Percentiles rank a stretch among this genome's conserved stretches.
phyloP scores from a whole-genome alignment of 1,284 basidiomycete species.

The Boletus subluridellus region DNA sequence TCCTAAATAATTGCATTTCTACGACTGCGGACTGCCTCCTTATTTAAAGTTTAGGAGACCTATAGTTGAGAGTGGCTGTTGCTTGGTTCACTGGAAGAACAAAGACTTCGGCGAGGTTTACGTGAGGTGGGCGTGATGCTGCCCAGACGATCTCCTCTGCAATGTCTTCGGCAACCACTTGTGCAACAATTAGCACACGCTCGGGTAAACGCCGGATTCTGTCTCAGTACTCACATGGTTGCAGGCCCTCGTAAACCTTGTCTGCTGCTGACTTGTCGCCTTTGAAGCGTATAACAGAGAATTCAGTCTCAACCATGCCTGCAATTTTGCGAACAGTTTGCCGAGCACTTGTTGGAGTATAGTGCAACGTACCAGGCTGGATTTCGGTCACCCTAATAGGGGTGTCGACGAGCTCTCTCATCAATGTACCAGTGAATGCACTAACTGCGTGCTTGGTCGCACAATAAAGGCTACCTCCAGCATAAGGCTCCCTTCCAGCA shows the following conservation, averaged over 20 bases:
- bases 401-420: conserved; percentile 88
- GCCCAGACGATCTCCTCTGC: conserved; percentile 99
- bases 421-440: conserved; percentile 81
- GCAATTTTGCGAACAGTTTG: conserved; percentile 6
- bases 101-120: conserved; percentile 79
- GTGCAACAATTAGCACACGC: conserved; percentile 15
- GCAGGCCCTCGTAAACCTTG: conserved; percentile 85
- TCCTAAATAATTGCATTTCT: conserved; percentile 1
- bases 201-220: conserved; percentile 4
- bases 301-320: conserved; percentile 92
- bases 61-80: conserved; percentile 47
- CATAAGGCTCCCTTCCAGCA: conserved; percentile 88
- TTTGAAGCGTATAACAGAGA: conserved; percentile 84
- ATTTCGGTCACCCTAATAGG: conserved; percentile 90
- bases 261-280: conserved; percentile 80
- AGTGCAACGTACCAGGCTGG: conserved; percentile 63
- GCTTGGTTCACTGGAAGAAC: conserved; percentile 84
- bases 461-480: conserved; percentile 79
- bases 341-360: neutral
- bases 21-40: neutral
- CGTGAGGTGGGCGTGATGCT: conserved; percentile 81
- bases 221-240: conserved; percentile 57
- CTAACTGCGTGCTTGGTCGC: conserved; percentile 88
- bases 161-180: conserved; percentile 78
- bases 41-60: conserved; percentile 14